A percentile compares a stretch with the other conserved stretches of the same genome.
Evolutionary conservation across 129 eudicot species (phyloP).

Genomic region (Dittrichia graveolens): DNA sequence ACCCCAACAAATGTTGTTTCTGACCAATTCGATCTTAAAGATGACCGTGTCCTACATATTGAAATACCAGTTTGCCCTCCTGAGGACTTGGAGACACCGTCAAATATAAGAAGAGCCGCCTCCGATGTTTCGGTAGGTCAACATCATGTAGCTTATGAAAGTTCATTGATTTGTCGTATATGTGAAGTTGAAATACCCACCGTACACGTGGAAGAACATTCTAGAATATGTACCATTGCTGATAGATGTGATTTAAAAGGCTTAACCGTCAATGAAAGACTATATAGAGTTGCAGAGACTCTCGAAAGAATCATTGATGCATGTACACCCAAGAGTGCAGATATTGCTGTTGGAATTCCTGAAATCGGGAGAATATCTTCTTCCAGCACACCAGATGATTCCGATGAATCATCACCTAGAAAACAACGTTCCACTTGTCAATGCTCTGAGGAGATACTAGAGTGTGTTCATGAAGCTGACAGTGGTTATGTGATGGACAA

Average conservation of each 20-base stretch:
- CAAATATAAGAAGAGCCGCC: constrained; percentile 41
- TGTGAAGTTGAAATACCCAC: constrained; percentile 99
- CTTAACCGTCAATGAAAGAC: constrained; percentile 75
- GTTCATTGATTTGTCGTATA: constrained; percentile 87
- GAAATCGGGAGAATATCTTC: constrained; percentile 51
- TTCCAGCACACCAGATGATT: constrained; percentile 57
- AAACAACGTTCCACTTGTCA: constrained; percentile 33
- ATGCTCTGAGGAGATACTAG: constrained; percentile 57
- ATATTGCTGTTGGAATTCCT: constrained; percentile 51
- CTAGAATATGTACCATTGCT: constrained; percentile 97
- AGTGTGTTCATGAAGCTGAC: constrained; percentile 59
- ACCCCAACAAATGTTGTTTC: constrained; percentile 46
- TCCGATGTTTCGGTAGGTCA: constrained; percentile 60
- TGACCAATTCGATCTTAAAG: constrained; percentile 44
- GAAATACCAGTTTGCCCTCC: constrained; percentile 48
- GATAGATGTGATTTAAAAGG: constrained; percentile 97
- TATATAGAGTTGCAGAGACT: constrained; percentile 86
- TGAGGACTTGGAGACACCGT: constrained; percentile 50
- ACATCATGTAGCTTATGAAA: constrained; percentile 56
- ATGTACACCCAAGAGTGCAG: constrained; percentile 70
- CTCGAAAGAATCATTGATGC: constrained; percentile 82
- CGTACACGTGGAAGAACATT: constrained; percentile 87
- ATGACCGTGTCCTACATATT: constrained; percentile 39
- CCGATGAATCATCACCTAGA: constrained; percentile 58
- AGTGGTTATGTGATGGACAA: constrained; percentile 45